Percentiles rank a stretch among this genome's conserved stretches.
Conservation (phyloP, 768 basidiomycete species). For the Amanita muscaria region DNA sequence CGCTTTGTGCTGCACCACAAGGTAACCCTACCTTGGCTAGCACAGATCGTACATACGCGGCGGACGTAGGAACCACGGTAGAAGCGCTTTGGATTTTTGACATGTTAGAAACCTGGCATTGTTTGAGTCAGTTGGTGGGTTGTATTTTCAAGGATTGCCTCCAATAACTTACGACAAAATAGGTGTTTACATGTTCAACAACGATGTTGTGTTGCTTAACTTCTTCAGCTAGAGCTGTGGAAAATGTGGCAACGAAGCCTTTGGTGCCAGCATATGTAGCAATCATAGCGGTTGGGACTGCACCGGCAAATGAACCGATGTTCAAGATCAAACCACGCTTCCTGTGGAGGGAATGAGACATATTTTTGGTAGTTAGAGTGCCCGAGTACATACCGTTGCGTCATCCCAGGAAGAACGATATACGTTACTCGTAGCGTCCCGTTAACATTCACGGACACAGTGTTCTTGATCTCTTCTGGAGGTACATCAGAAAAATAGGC, state of each 20-base stretch:
- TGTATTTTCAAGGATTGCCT: slow-evolving; percentile 2
- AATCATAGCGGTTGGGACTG: slow-evolving; percentile 85
- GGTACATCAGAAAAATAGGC: slow-evolving; percentile 73
- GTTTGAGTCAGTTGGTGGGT: not conserved
- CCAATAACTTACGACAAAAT: slow-evolving; percentile 80
- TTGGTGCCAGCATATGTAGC: slow-evolving; percentile 92
- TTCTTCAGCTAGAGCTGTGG: slow-evolving; percentile 80
- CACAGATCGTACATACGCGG: slow-evolving; percentile 65
- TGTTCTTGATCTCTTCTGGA: slow-evolving; percentile 69
- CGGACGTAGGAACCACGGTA: slow-evolving; percentile 63
- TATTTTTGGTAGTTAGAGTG: not conserved
- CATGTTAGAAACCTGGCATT: slow-evolving; percentile 90
- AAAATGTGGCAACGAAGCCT: slow-evolving; percentile 81
- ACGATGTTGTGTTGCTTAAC: slow-evolving; percentile 63
- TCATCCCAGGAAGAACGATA: slow-evolving; percentile 76
- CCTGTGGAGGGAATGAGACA: slow-evolving; percentile 25
- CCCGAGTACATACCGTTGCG: slow-evolving; percentile 40
- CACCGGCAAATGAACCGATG: slow-evolving; percentile 86
- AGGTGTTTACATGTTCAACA: slow-evolving; percentile 84
- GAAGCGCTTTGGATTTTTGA: slow-evolving; percentile 81
- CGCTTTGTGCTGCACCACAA: slow-evolving; percentile 68
- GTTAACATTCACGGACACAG: slow-evolving; percentile 78
- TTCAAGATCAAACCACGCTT: slow-evolving; percentile 84
- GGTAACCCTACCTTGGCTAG: slow-evolving; percentile 67
- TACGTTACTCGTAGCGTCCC: slow-evolving; percentile 77